Percentiles rank a stretch among this genome's conserved stretches.
phyloP scores from a whole-genome alignment of 106 monocot species.

The Acorus gramineus region DNA sequence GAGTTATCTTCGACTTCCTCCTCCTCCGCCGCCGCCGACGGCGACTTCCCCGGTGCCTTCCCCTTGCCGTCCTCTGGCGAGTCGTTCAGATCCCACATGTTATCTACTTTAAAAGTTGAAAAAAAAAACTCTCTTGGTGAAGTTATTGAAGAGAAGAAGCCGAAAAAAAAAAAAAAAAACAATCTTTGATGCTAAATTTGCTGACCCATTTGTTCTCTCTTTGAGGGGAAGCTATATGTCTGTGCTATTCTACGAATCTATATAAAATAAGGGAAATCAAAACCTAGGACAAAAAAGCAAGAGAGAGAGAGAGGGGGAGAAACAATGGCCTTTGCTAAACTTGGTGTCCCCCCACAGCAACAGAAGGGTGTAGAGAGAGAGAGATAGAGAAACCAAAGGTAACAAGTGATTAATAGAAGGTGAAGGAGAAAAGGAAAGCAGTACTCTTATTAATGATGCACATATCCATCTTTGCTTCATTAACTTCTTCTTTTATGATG shows the following conservation, averaged over 20 bases:
- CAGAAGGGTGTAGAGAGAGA: neutral
- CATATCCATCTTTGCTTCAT: too few species aligned
- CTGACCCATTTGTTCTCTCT: neutral
- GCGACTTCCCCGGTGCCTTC: conserved; percentile 1
- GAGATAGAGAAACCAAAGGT: neutral
- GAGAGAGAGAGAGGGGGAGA: too few species aligned
- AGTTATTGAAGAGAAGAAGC: neutral
- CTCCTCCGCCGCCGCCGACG: too few species aligned
- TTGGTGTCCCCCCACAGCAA: neutral
- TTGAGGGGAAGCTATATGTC: neutral
- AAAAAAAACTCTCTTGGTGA: neutral
- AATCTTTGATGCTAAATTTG: neutral
- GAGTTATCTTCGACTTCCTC: conserved; percentile 5
- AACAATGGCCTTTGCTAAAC: neutral
- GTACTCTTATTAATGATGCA: too few species aligned
- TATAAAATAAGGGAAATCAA: neutral
- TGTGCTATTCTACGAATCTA: neutral
- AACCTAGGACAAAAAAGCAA: conserved; percentile 6
- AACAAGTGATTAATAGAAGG: too few species aligned
- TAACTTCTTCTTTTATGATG: too few species aligned
- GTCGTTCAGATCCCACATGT: conserved; percentile 59
- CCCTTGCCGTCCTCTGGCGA: conserved; percentile 13
- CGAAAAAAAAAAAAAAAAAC: neutral
- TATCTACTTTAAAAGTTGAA: neutral
- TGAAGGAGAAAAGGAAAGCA: too few species aligned